These are phyloP conservation scores for Obba rivulosa DNA, from an alignment of 768 basidiomycete species.

Conservation along the genomic window DNA sequence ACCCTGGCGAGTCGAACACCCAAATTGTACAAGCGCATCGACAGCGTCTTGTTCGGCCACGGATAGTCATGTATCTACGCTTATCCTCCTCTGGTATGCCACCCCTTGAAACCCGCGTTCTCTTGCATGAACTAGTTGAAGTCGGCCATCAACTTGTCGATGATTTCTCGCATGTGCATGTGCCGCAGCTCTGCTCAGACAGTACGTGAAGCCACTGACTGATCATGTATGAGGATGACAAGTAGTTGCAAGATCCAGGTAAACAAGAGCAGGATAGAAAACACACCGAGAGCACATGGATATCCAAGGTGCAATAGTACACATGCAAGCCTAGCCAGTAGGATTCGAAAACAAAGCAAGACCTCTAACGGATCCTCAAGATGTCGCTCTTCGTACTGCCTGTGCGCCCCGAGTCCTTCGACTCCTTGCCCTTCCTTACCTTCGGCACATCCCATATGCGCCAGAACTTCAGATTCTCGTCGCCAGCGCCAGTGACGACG, in stretches of 20 bases:
- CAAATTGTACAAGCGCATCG: too few relatives aligned
- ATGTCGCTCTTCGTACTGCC: constrained; percentile 21
- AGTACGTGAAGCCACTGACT: neutral
- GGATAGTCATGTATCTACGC: neutral
- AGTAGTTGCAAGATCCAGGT: neutral
- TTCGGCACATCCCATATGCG: constrained; percentile 67
- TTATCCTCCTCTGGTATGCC: neutral
- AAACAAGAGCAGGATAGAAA: neutral
- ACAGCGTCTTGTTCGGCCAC: neutral
- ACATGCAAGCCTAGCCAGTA: neutral
- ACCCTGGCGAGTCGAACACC: neutral
- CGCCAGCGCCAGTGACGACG: constrained; percentile 87
- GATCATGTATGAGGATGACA: neutral
- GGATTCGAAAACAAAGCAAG: neutral
- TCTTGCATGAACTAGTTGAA: too few relatives aligned
- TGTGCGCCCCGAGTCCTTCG: constrained; percentile 25
- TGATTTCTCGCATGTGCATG: too few relatives aligned
- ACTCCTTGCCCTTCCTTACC: constrained; percentile 49
- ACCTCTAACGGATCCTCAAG: constrained; percentile 17
- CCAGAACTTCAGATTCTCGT: constrained; percentile 98
- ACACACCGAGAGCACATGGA: neutral
- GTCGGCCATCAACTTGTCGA: too few relatives aligned
- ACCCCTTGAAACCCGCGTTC: too few relatives aligned
- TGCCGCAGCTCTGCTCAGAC: neutral
- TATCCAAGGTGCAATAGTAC: neutral